Evolutionary conservation across 495 filamentous ascomycete genomes (phyloP).

Genomic region (Hyaloscypha bicolor): DNA sequence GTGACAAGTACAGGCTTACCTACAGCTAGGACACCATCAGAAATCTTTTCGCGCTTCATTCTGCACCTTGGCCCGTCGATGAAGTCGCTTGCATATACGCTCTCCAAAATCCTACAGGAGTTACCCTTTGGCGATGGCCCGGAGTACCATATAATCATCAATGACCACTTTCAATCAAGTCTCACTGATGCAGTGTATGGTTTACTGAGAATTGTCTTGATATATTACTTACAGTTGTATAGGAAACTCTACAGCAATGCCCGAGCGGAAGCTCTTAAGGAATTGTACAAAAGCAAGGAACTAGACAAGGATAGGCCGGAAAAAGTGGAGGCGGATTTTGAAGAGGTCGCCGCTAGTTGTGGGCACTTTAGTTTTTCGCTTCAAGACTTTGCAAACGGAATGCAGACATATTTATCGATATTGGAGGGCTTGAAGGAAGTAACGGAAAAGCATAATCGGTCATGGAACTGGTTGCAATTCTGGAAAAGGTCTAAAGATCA

Average conservation of each 20-base stretch:
- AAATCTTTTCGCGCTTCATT: conserved; percentile 90
- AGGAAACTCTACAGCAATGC: conserved; percentile 70
- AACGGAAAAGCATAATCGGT: conserved; percentile 54
- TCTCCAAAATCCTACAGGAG: conserved; percentile 85
- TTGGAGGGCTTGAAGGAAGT: conserved; percentile 80
- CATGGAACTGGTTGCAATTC: conserved; percentile 87
- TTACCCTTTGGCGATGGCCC: conserved; percentile 74
- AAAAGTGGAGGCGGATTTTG: conserved; percentile 86
- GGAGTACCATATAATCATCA: conserved; percentile 67
- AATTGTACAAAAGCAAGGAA: conserved; percentile 77
- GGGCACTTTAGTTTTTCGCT: conserved; percentile 93
- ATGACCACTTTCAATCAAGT: conserved; percentile 76
- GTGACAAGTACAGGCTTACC: conserved; percentile 27
- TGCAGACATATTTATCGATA: conserved; percentile 78
- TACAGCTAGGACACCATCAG: conserved; percentile 58
- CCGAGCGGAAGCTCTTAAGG: conserved; percentile 70
- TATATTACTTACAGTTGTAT: not conserved
- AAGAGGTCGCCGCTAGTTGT: conserved; percentile 94
- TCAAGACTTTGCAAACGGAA: conserved; percentile 85
- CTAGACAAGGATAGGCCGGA: conserved; percentile 63
- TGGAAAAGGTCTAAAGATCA: conserved; percentile 55
- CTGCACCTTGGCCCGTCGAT: conserved; percentile 86
- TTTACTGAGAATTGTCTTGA: not conserved
- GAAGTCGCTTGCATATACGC: conserved; percentile 89
- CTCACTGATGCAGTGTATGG: conserved; percentile 69